These are phyloP conservation scores for Nothophytophthora sp. DNA, from an alignment of 352 stramenopile species.

Conservation along the genomic window DNA sequence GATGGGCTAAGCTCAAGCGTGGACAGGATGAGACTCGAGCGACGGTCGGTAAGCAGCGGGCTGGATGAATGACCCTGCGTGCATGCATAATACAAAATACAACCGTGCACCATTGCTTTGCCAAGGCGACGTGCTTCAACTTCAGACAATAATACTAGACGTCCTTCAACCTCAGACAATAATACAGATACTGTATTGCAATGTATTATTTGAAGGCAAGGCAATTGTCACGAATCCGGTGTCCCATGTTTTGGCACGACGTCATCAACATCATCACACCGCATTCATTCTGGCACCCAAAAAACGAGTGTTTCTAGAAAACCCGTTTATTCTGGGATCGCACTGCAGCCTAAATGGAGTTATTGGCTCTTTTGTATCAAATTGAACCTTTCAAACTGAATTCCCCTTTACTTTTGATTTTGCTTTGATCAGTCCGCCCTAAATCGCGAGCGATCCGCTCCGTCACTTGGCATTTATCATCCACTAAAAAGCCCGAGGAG, in stretches of 20 bases:
- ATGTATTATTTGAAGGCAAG: too few relatives aligned
- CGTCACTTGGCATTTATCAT: too few relatives aligned
- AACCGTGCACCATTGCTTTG: too few relatives aligned
- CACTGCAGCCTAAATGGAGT: too few relatives aligned
- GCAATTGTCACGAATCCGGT: too few relatives aligned
- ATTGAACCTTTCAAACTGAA: background rate
- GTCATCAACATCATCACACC: background rate
- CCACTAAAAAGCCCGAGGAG: background rate
- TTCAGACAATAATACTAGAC: slow-evolving; percentile 3
- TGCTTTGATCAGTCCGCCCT: too few relatives aligned
- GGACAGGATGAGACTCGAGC: background rate
- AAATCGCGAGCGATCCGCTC: too few relatives aligned
- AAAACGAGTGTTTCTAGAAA: background rate
- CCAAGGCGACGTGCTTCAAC: too few relatives aligned
- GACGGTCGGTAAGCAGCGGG: background rate
- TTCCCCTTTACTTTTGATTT: background rate
- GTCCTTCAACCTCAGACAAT: background rate
- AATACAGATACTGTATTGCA: too few relatives aligned
- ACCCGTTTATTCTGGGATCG: too few relatives aligned
- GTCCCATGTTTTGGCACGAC: background rate
- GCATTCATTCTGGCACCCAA: background rate
- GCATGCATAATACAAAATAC: too few relatives aligned
- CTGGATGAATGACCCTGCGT: too few relatives aligned
- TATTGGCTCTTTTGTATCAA: background rate
- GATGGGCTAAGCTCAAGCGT: slow-evolving; percentile 15